Evolutionary conservation across 352 stramenopile genomes (phyloP).

Genomic region (Globisporangium okanoganense): DNA sequence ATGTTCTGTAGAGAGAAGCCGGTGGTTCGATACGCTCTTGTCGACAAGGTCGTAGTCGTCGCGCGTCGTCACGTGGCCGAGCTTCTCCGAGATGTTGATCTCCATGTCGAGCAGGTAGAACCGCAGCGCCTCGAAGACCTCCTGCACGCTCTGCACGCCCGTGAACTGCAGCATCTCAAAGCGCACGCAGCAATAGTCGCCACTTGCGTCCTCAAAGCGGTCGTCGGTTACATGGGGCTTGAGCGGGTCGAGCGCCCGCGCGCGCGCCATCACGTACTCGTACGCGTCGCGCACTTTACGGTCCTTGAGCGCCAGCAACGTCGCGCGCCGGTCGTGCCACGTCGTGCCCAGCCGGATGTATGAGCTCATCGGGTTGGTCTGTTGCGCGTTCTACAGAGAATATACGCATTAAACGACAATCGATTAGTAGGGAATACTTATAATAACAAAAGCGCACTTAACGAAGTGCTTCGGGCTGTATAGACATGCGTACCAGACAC

Average conservation of each 20-base stretch:
- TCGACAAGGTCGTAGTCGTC: conserved; percentile 49
- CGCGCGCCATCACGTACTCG: conserved; percentile 28
- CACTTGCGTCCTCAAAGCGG: conserved; percentile 38
- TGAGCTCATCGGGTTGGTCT: conserved; percentile 14
- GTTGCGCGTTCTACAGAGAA: conserved; percentile 9
- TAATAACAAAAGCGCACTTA: no score
- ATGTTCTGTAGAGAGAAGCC: conserved; percentile 39
- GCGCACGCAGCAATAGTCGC: conserved; percentile 52
- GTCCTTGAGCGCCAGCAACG: conserved; percentile 9
- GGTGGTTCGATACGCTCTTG: conserved; percentile 45
- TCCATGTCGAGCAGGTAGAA: conserved; percentile 64
- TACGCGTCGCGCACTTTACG: conserved; percentile 16
- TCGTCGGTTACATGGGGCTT: conserved; percentile 34
- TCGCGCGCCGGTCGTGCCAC: conserved; percentile 7
- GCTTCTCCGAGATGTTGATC: conserved; percentile 49
- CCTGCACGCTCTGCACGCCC: conserved; percentile 25
- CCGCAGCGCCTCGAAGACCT: conserved; percentile 53
- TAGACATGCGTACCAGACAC: conserved; percentile 8
- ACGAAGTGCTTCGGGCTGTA: no score
- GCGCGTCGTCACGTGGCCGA: conserved; percentile 50
- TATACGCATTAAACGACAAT: neutral
- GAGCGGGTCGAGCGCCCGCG: conserved; percentile 17
- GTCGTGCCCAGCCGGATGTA: conserved; percentile 13
- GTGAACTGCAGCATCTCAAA: conserved; percentile 56
- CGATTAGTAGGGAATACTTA: neutral